phyloP scores from a whole-genome alignment of 2,329 filamentous ascomycete species.

The Saccharata proteae region DNA sequence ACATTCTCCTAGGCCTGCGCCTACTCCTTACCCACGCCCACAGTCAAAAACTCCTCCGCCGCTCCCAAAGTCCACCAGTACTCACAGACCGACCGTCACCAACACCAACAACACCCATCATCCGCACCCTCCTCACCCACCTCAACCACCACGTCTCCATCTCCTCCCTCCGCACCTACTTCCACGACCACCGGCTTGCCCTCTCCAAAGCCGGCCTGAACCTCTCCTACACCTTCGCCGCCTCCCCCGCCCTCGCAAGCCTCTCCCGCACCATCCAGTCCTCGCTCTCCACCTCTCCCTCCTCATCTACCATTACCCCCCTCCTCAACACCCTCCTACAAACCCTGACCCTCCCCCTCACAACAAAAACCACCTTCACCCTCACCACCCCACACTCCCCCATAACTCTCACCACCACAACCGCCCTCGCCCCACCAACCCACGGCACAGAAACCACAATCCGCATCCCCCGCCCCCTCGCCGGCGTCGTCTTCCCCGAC shows the following conservation, averaged over 20 bases:
- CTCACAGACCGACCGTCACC: slow-evolving; percentile 38
- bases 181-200: slow-evolving; percentile 14
- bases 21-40: slow-evolving; percentile 72
- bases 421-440: slow-evolving; percentile 20
- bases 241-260: slow-evolving; percentile 17
- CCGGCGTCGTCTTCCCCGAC: too few species aligned
- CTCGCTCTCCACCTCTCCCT: slow-evolving; percentile 16
- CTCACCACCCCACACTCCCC: slow-evolving; percentile 12
- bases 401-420: slow-evolving; percentile 19
- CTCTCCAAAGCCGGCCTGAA: slow-evolving; percentile 19
- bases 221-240: slow-evolving; percentile 15
- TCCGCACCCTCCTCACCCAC: slow-evolving; percentile 46
- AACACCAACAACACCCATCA: slow-evolving; percentile 41
- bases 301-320: slow-evolving; percentile 16
- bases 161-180: slow-evolving; percentile 22
- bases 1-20: slow-evolving; percentile 54
- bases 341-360: slow-evolving; percentile 16
- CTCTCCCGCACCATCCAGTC: slow-evolving; percentile 18
- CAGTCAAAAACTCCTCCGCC: slow-evolving; percentile 56
- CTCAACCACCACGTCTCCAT: slow-evolving; percentile 36
- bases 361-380: slow-evolving; percentile 11
- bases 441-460: slow-evolving; percentile 25
- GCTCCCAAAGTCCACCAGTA: slow-evolving; percentile 52
- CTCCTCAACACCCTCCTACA: slow-evolving; percentile 19
- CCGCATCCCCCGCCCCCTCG: too few species aligned